Evolutionary conservation across 768 basidiomycete genomes (phyloP).

Genomic region (Clavulina sp.): DNA sequence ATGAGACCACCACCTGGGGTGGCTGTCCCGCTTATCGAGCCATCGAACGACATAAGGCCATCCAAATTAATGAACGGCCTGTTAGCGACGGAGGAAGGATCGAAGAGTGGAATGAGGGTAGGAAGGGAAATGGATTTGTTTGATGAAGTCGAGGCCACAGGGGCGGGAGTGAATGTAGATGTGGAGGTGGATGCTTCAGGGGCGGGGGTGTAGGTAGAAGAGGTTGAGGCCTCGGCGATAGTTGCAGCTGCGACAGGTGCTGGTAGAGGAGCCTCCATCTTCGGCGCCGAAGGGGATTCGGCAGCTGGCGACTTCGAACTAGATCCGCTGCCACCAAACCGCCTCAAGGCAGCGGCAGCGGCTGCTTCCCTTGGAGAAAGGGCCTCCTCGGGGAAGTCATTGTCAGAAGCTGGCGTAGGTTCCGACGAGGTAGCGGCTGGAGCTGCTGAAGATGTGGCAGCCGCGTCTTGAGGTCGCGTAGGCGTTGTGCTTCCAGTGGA

Average conservation of each 20-base stretch:
- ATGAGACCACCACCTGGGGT: conserved; percentile 1
- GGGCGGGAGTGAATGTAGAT: conserved; percentile 8
- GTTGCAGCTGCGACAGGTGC: background rate
- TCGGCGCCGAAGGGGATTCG: conserved; percentile 7
- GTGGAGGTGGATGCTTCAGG: conserved; percentile 8
- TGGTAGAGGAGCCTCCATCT: background rate
- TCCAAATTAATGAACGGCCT: background rate
- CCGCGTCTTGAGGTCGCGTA: conserved; percentile 18
- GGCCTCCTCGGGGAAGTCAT: conserved; percentile 6
- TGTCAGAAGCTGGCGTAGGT: conserved; percentile 2
- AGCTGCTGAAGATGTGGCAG: conserved; percentile 17
- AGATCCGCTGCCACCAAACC: conserved; percentile 19
- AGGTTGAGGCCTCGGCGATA: background rate
- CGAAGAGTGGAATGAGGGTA: conserved; percentile 28
- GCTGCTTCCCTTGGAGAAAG: conserved; percentile 36
- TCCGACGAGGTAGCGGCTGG: conserved; percentile 14
- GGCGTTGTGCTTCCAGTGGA: conserved; percentile 12
- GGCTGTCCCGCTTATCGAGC: conserved; percentile 1
- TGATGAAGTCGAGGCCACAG: background rate
- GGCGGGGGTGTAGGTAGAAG: conserved; percentile 6
- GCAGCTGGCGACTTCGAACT: conserved; percentile 9
- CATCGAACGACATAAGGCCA: background rate
- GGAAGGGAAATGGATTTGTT: conserved; percentile 13
- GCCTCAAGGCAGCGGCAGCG: conserved; percentile 46
- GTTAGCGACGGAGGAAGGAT: conserved; percentile 13